Base-by-base conservation (phyloP, 495 filamentous ascomycete species). In the Neurospora sp. region DNA sequence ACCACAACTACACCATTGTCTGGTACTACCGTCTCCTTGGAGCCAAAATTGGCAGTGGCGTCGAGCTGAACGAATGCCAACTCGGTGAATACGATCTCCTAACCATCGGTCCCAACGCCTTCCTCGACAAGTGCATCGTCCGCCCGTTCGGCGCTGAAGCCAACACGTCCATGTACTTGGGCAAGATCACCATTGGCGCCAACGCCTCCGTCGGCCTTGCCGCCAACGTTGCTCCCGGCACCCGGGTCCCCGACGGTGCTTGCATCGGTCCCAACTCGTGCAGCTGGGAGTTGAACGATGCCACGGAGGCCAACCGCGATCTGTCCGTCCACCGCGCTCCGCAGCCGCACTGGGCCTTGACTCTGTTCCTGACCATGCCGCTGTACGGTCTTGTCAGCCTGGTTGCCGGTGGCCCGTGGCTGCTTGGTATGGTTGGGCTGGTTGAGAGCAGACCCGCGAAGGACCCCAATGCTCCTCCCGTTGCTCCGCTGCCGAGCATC, bases 231-330 rank as follows among this genome's bases (percentile, higher is more conserved):
- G 83, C 84, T 4, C 75, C 84, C n/a, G 84, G 84, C 7, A 79
- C 83, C 0, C 72, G 68, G 38, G 39, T 86, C 8, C 83, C 84
- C 0, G 76, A 78, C 20, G 76, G 78, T 68, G 77, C 81, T 22
- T 85, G 82, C 75, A 82, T 86, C 65, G 84, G 84, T 10, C 80
- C 83, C 14, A 86, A 85, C 71, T 85, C 83, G 12, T 83, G 82
- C 0, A 84, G 81, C 74, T 84, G 83, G 80, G 84, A 86, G 70
- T 73, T 81, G 4, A 74, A 78, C 2, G 81, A 84, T 68, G 80
- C 81, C 2, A 74, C 76, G 39, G 83, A 84, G 47, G 76, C 76
- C 7, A 83, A 82, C 76, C 78, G 82, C 6, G 78, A 81, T 59
- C 74, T 81, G 10, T 73, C 78, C 3, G 69, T 78, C 7, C 75